Evolutionary conservation across 2,329 filamentous ascomycete genomes (phyloP).

Genomic region (Westerdykella ornata): DNA sequence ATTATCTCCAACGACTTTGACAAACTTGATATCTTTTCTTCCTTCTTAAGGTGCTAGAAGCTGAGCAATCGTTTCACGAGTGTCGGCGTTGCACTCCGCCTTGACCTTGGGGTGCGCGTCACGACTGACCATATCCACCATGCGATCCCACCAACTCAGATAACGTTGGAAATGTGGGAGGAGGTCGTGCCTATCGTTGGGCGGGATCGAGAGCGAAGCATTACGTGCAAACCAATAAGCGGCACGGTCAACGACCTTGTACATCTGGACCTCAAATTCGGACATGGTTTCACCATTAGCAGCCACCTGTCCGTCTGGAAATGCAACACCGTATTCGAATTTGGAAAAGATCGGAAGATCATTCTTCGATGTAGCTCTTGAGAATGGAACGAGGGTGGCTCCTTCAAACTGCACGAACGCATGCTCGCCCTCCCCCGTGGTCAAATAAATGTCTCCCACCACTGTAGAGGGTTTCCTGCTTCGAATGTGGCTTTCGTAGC

Average conservation of each 20-base stretch:
- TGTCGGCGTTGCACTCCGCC: too few relatives aligned
- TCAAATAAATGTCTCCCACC: slow-evolving; percentile 1
- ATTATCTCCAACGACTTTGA: slow-evolving; percentile 6
- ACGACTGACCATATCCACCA: not conserved
- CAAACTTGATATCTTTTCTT: slow-evolving; percentile 1
- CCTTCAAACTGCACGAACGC: slow-evolving; percentile 9
- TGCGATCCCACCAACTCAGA: not conserved
- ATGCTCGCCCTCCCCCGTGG: not conserved
- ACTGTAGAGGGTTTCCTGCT: too few relatives aligned
- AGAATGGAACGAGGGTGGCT: slow-evolving; percentile 7
- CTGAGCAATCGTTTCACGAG: too few relatives aligned
- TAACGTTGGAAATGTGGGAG: slow-evolving; percentile 1
- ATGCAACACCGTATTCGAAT: slow-evolving; percentile 1
- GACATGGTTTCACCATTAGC: not conserved
- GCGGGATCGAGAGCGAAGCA: too few relatives aligned
- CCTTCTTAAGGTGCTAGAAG: too few relatives aligned
- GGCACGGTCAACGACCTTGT: too few relatives aligned
- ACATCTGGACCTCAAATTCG: not conserved
- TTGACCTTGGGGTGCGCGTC: not conserved
- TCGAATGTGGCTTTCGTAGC: not conserved
- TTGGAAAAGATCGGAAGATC: slow-evolving; percentile 7
- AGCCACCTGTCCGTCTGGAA: slow-evolving; percentile 5
- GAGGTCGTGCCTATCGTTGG: too few relatives aligned
- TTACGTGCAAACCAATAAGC: too few relatives aligned
- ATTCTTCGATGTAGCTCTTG: slow-evolving; percentile 4